A percentile compares a stretch with the other conserved stretches of the same genome.
phyloP scores from a whole-genome alignment of 257 asterid genomes.

The Leptodermis oblonga region DNA sequence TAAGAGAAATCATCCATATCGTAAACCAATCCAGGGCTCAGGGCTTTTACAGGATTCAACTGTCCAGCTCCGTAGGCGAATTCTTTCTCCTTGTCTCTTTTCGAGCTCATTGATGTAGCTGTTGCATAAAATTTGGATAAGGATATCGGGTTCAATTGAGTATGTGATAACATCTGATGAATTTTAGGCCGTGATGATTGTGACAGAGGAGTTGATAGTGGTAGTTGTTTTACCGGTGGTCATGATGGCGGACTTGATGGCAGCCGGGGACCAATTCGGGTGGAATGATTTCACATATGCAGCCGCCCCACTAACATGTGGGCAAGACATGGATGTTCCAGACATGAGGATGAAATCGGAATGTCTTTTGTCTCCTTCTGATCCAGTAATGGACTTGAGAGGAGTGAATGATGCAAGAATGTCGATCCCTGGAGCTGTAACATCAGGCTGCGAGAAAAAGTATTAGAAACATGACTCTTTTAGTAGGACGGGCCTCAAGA shows the following conservation, averaged over 20 bases:
- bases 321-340: conserved; percentile 95
- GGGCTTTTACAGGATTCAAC: conserved; percentile 60
- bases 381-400: conserved; percentile 62
- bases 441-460: conserved; percentile 80
- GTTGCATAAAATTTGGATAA: conserved; percentile 4
- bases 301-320: conserved; percentile 76
- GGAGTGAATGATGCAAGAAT: conserved; percentile 83
- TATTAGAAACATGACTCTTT: too few species aligned
- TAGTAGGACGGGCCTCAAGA: conserved; percentile 92
- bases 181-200: not conserved
- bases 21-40: conserved; percentile 74
- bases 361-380: conserved; percentile 57
- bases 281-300: conserved; percentile 87
- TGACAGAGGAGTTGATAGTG: not conserved
- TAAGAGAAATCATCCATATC: conserved; percentile 74
- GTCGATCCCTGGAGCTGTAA: conserved; percentile 88
- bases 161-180: not conserved
- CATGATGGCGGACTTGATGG: conserved; percentile 82
- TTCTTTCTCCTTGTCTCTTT: conserved; percentile 59
- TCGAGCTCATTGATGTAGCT: conserved; percentile 72
- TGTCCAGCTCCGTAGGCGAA: conserved; percentile 90
- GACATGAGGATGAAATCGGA: conserved; percentile 82
- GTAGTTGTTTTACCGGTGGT: conserved; percentile 53
- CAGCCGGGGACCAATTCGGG: conserved; percentile 84
- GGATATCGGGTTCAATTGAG: too few species aligned